These are phyloP conservation scores for Solanum sejunctum DNA, from an alignment of 257 asterid species.

Conservation along the genomic window DNA sequence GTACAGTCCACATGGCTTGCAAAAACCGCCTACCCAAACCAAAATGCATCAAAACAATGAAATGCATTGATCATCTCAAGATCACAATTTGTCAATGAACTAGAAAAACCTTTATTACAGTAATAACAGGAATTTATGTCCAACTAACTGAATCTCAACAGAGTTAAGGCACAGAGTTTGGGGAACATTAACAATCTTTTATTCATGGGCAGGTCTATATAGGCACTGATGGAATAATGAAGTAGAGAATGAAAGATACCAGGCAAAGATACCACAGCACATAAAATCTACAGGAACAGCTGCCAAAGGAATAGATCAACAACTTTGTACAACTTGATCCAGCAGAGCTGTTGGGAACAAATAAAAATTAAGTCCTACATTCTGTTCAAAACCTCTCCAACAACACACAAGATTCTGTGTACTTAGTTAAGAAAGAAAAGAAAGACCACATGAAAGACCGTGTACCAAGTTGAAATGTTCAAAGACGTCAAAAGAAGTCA, in stretches of 20 bases:
- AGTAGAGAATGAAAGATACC: background rate
- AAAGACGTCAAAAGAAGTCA: background rate
- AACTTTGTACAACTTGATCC: background rate
- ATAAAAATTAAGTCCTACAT: background rate
- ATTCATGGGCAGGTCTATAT: background rate
- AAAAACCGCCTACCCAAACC: constrained; percentile 63
- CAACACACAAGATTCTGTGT: background rate
- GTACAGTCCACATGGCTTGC: constrained; percentile 83
- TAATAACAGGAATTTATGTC: background rate
- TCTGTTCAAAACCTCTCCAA: background rate
- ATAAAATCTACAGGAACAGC: background rate
- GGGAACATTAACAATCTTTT: background rate
- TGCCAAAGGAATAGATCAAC: background rate
- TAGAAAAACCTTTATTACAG: background rate
- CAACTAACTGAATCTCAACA: background rate
- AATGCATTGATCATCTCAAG: background rate
- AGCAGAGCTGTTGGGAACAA: background rate
- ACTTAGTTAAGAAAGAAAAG: background rate
- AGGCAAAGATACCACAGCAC: background rate
- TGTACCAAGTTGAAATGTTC: background rate
- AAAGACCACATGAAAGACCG: background rate
- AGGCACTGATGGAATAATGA: background rate
- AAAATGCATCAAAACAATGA: background rate
- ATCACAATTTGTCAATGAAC: background rate
- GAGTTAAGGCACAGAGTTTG: background rate